Percentiles rank a stretch among this genome's conserved stretches.
These are phyloP conservation scores for Lyophyllum decastes DNA, from an alignment of 768 basidiomycete species.

Conservation along the genomic window DNA sequence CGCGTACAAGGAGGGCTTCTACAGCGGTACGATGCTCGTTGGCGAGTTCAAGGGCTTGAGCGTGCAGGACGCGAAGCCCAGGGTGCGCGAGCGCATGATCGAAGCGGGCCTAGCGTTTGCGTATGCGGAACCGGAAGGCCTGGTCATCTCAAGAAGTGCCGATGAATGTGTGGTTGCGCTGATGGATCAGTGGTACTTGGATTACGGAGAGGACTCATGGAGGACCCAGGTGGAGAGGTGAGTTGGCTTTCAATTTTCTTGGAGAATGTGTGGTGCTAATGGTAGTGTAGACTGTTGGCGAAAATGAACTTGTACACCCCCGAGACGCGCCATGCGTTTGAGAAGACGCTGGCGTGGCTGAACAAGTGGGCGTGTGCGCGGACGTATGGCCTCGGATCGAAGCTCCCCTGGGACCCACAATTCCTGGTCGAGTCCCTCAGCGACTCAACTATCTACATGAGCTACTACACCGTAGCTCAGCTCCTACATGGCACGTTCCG, in stretches of 20 bases:
- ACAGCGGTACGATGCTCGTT: conserved; percentile 86
- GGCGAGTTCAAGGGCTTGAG: conserved; percentile 89
- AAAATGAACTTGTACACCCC: conserved; percentile 87
- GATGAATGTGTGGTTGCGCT: conserved; percentile 98
- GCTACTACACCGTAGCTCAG: conserved; percentile 94
- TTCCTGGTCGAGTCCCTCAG: conserved; percentile 97
- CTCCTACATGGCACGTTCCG: conserved; percentile 76
- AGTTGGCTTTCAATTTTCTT: conserved; percentile 25
- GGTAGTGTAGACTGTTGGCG: conserved; percentile 59
- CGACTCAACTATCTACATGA: conserved; percentile 98
- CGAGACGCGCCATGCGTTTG: conserved; percentile 94
- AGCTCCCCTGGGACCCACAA: conserved; percentile 94
- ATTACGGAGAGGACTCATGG: conserved; percentile 94
- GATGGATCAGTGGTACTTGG: conserved; percentile 99
- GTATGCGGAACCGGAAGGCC: conserved; percentile 93
- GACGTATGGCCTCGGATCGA: conserved; percentile 93
- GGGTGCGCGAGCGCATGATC: conserved; percentile 86
- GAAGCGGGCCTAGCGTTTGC: conserved; percentile 75
- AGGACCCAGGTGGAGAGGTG: conserved; percentile 82
- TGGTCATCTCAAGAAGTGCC: conserved; percentile 86
- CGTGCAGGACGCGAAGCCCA: conserved; percentile 90
- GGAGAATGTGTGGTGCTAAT: conserved; percentile 7
- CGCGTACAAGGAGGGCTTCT: conserved; percentile 98
- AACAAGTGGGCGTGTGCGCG: conserved; percentile 99
- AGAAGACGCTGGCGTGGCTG: conserved; percentile 91